Percentiles rank a stretch among this genome's conserved stretches.
phyloP scores from a whole-genome alignment of 805 yeast genomes.

The Barnettozyma siamensis region DNA sequence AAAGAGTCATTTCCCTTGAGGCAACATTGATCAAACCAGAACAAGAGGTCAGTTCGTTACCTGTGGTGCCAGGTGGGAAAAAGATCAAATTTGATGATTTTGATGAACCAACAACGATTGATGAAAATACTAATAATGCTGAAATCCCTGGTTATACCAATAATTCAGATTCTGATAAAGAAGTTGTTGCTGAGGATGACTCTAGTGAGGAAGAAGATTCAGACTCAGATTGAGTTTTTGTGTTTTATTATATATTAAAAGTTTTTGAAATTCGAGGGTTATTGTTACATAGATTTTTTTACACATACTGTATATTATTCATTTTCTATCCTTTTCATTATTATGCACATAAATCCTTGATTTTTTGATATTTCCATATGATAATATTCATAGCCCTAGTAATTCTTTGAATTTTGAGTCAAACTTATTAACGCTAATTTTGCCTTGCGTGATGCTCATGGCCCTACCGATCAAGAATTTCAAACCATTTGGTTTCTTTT shows the following conservation, averaged over 20 bases:
- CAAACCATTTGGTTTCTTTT: conserved; percentile 53
- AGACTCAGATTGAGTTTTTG: conserved; percentile 19
- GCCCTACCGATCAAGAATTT: conserved; percentile 80
- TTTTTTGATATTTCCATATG: background rate
- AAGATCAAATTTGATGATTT: conserved; percentile 48
- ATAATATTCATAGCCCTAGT: conserved; percentile 11
- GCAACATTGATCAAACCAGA: conserved; percentile 58
- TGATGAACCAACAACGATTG: conserved; percentile 21
- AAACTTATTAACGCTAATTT: conserved; percentile 30
- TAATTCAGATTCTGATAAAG: conserved; percentile 16
- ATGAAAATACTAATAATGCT: conserved; percentile 17
- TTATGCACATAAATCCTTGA: background rate
- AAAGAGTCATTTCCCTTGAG: conserved; percentile 78
- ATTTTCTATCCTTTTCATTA: conserved; percentile 1
- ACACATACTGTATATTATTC: background rate
- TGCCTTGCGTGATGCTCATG: conserved; percentile 74
- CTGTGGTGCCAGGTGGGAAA: conserved; percentile 36
- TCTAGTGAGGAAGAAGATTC: conserved; percentile 24
- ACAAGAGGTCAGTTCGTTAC: conserved; percentile 46
- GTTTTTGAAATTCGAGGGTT: background rate
- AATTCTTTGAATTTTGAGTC: conserved; percentile 29
- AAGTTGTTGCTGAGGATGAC: conserved; percentile 23
- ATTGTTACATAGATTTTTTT: background rate
- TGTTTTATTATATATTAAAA: too few species aligned
- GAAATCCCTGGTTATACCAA: conserved; percentile 11